Percentiles rank a stretch among this genome's conserved stretches.
Evolutionary conservation across 1,139 yeast species (phyloP).

Genomic region (Diutina pseudorugosa): DNA sequence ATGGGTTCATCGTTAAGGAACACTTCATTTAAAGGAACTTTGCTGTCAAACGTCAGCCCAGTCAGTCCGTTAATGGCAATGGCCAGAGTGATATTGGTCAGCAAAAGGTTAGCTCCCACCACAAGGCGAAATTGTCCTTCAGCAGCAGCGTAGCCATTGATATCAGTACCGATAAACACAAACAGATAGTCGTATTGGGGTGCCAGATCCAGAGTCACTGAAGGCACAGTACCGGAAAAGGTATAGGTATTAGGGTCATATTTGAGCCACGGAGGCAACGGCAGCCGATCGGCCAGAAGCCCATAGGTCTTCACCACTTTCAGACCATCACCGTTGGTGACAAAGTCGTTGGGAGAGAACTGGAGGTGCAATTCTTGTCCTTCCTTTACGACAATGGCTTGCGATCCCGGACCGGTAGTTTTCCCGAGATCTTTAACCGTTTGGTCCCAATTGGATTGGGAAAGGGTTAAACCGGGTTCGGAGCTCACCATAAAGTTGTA

Average conservation of each 20-base stretch:
- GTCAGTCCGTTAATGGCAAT: slow-evolving; percentile 57
- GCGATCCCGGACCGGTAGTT: neutral
- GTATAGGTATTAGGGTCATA: slow-evolving; percentile 52
- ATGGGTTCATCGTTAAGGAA: slow-evolving; percentile 47
- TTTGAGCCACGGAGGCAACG: slow-evolving; percentile 81
- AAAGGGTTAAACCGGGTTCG: slow-evolving; percentile 37
- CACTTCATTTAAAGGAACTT: slow-evolving; percentile 49
- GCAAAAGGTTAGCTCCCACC: slow-evolving; percentile 80
- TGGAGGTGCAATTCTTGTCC: slow-evolving; percentile 51
- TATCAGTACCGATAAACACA: slow-evolving; percentile 69
- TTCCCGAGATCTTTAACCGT: neutral
- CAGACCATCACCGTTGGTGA: slow-evolving; percentile 28
- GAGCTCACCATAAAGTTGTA: slow-evolving; percentile 51
- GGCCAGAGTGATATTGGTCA: slow-evolving; percentile 43
- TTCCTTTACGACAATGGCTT: slow-evolving; percentile 49
- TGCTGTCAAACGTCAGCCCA: slow-evolving; percentile 38
- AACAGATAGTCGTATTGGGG: slow-evolving; percentile 73
- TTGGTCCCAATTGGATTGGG: slow-evolving; percentile 13
- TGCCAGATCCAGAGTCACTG: slow-evolving; percentile 73
- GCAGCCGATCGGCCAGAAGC: slow-evolving; percentile 67
- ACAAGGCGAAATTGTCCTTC: slow-evolving; percentile 57
- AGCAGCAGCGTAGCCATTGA: slow-evolving; percentile 62
- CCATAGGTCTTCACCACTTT: slow-evolving; percentile 66
- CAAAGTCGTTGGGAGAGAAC: slow-evolving; percentile 50
- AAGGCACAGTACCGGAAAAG: slow-evolving; percentile 85